Conservation (phyloP, 2,329 filamentous ascomycete species). For the Neofusicoccum parvum region DNA sequence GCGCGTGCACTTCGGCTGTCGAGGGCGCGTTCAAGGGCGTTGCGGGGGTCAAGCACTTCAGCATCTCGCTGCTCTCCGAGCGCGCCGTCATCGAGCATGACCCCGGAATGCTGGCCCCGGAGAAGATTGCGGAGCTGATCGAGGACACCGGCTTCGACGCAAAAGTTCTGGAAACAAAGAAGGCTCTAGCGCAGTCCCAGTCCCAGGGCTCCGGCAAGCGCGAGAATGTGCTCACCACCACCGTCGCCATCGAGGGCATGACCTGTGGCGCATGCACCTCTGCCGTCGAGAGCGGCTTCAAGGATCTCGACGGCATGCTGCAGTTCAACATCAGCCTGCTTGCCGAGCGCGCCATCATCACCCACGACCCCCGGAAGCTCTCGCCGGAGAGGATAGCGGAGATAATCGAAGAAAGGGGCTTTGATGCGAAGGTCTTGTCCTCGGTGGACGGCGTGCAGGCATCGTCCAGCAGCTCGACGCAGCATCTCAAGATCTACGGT, state of each 20-base stretch:
- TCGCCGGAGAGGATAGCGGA: constrained; percentile 74
- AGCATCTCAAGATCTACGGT: constrained; percentile 85
- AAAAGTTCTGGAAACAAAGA: constrained; percentile 71
- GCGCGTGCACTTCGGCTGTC: constrained; percentile 83
- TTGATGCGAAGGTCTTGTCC: constrained; percentile 81
- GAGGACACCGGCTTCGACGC: constrained; percentile 78
- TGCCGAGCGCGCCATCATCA: constrained; percentile 85
- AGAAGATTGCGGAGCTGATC: constrained; percentile 60
- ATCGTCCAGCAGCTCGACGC: constrained; percentile 59
- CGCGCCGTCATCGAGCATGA: constrained; percentile 86
- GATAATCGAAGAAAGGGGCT: constrained; percentile 86
- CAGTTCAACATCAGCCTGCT: constrained; percentile 95
- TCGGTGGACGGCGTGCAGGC: constrained; percentile 63
- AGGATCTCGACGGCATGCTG: constrained; percentile 72
- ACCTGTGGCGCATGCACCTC: constrained; percentile 96
- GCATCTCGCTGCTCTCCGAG: constrained; percentile 81
- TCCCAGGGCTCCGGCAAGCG: constrained; percentile 43
- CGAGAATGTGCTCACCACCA: constrained; percentile 66
- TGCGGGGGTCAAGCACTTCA: constrained; percentile 72
- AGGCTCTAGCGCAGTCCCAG: constrained; percentile 35
- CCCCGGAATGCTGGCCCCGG: constrained; percentile 53
- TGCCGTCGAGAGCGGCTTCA: constrained; percentile 82
- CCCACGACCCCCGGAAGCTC: constrained; percentile 75
- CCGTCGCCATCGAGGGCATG: constrained; percentile 91
- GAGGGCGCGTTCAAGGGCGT: constrained; percentile 79